A percentile compares a stretch with the other conserved stretches of the same genome.
Evolutionary conservation across 2,329 filamentous ascomycete genomes (phyloP).

Genomic region (Zelopaecilomyces penicillatus): DNA sequence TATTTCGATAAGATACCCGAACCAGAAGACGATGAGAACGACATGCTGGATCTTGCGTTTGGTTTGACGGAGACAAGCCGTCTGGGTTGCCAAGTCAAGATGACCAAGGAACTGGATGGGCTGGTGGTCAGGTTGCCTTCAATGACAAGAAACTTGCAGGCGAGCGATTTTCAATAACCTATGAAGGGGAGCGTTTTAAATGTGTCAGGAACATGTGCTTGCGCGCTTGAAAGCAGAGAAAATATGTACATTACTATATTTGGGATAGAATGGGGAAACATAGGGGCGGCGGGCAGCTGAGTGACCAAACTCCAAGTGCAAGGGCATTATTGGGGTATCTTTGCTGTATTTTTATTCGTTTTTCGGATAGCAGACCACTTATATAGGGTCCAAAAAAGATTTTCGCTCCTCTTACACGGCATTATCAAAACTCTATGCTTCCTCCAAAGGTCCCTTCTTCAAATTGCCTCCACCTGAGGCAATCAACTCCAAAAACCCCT

Average conservation of each 20-base stretch:
- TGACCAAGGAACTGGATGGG: conserved; percentile 85
- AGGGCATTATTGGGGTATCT: conserved; percentile 7
- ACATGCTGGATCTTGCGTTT: conserved; percentile 87
- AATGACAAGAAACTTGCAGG: conserved; percentile 94
- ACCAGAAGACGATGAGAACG: conserved; percentile 73
- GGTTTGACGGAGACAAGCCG: conserved; percentile 78
- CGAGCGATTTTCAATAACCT: conserved; percentile 67
- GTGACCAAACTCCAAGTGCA: not conserved
- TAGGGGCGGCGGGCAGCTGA: conserved; percentile 1
- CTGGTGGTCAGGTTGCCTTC: conserved; percentile 75
- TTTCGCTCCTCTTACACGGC: conserved; percentile 20
- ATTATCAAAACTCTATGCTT: conserved; percentile 27
- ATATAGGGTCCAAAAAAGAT: conserved; percentile 7
- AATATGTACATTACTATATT: conserved; percentile 6
- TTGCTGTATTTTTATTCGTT: conserved; percentile 5
- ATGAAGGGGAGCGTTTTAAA: conserved; percentile 1
- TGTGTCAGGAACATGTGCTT: not conserved
- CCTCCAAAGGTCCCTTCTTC: conserved; percentile 51
- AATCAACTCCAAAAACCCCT: conserved; percentile 92
- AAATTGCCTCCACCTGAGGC: conserved; percentile 51
- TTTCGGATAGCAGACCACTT: not conserved
- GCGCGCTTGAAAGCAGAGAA: no score
- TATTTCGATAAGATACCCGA: conserved; percentile 72
- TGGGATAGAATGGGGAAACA: conserved; percentile 5
- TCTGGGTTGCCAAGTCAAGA: conserved; percentile 82